phyloP scores from a whole-genome alignment of 2,329 filamentous ascomycete genomes.

The Hortaea werneckii region DNA sequence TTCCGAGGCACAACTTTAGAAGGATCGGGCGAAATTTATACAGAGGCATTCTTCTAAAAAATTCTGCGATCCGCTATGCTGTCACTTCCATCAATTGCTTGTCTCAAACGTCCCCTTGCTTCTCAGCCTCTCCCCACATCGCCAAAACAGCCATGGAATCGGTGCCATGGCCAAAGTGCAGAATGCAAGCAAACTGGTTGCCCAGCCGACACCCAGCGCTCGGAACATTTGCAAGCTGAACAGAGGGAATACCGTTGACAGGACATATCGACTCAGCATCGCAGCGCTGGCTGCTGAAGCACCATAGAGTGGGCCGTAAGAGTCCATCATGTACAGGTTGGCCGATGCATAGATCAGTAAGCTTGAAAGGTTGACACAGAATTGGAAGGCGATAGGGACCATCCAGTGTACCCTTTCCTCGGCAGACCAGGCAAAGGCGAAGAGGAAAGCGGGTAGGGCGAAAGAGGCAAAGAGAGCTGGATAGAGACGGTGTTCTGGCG shows the following conservation, averaged over 20 bases:
- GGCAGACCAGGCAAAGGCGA: slow-evolving; percentile 28
- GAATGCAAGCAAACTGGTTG: slow-evolving; percentile 30
- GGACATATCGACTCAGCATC: slow-evolving; percentile 25
- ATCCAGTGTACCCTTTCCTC: slow-evolving; percentile 28
- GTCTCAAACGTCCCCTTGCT: slow-evolving; percentile 16
- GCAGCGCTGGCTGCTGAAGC: slow-evolving; percentile 25
- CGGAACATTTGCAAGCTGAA: slow-evolving; percentile 33
- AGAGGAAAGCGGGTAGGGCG: slow-evolving; percentile 22
- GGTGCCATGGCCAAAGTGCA: slow-evolving; percentile 23
- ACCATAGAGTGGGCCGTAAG: slow-evolving; percentile 31
- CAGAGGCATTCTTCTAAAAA: too few relatives aligned
- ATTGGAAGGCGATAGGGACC: slow-evolving; percentile 25
- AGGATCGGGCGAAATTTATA: not conserved
- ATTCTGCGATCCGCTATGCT: too few relatives aligned
- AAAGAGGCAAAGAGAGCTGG: slow-evolving; percentile 24
- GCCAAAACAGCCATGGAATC: slow-evolving; percentile 22
- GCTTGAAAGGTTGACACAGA: slow-evolving; percentile 13
- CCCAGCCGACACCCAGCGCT: slow-evolving; percentile 31
- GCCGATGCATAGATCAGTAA: slow-evolving; percentile 24
- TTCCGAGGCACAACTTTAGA: slow-evolving; percentile 7
- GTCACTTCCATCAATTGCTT: slow-evolving; percentile 2
- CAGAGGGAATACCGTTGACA: slow-evolving; percentile 28
- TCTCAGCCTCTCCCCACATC: slow-evolving; percentile 9
- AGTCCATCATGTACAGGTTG: slow-evolving; percentile 33
- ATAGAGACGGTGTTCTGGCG: slow-evolving; percentile 24